Base-by-base conservation (phyloP, 2,329 filamentous ascomycete species). In the Trichoderma lentiforme region DNA sequence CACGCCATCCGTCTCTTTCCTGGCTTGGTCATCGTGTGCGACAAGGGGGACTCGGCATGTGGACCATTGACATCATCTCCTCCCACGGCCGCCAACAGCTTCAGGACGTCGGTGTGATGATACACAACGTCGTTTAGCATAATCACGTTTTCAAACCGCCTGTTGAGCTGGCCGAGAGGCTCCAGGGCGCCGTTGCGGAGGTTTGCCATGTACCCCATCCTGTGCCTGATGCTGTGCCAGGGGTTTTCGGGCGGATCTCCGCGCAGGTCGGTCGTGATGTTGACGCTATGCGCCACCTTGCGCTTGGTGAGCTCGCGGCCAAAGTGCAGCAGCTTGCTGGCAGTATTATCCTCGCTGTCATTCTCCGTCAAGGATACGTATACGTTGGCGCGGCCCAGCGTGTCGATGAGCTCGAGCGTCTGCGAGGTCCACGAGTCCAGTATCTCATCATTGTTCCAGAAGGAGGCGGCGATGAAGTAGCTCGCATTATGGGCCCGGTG, bases 201-300 rank as follows among this genome's bases (percentile, higher is more conserved):
- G 30, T 73, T 73, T n/a, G 71, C 62, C 71, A 73, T 73, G 61
- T 73, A 73, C 11, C 62, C 61, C 71, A 73, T 73, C 30, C 71
- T 56, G 30, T 73, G 71, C 34, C 28, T 30, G 21, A 73, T 56
- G 57, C 68, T 71, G 15, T 43, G 67, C 71, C 71, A 73, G n/a
- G 71, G 71, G 26, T 73, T 71, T 32, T 67, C 61, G 4, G 68
- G 51, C 18, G 71, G 71, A n/a, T 73, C 65, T 1, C 71, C 71
- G 24, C 71, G 67, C 56, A 73, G 9, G 53, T 67, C 71, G 11
- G 71, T 51, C 18, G 71, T 73, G 21, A 73, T 71, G n/a, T 73
- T 73, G 39, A 73, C 67, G 61, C 62, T 73, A 39, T 73, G 71
- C 53, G 53, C 36, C 18, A 73, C 57, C 14, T 71, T 61, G 30